phyloP scores from a whole-genome alignment of 2,329 filamentous ascomycete species.

The Verticillium nonalfalfae region DNA sequence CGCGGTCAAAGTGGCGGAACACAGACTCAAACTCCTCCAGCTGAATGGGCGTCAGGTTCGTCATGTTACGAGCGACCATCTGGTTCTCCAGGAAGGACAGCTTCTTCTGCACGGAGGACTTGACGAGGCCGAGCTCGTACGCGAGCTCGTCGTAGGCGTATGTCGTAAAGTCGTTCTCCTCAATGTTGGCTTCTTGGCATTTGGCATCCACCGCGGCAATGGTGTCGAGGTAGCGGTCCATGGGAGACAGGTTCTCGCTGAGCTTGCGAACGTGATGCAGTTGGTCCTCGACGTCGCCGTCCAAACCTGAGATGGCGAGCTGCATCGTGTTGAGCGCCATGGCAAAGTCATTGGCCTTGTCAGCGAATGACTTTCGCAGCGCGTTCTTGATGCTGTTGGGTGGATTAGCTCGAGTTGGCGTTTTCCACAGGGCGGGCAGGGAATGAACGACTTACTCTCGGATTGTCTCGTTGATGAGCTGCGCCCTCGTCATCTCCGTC shows the following conservation, averaged over 20 bases:
- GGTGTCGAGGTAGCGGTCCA: constrained; percentile 86
- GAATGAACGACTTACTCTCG: constrained; percentile 60
- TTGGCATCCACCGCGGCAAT: constrained; percentile 82
- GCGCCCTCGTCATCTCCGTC: constrained; percentile 80
- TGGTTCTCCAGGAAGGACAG: constrained; percentile 96
- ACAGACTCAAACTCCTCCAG: constrained; percentile 98
- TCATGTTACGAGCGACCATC: constrained; percentile 97
- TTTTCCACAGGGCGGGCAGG: constrained; percentile 10
- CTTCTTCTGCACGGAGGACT: constrained; percentile 91
- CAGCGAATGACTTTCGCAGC: constrained; percentile 85
- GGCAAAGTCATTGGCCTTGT: constrained; percentile 98
- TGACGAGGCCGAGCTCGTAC: constrained; percentile 89
- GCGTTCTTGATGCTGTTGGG: constrained; percentile 78
- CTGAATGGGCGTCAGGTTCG: constrained; percentile 95
- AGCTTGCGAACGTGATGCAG: constrained; percentile 79
- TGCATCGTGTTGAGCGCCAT: constrained; percentile 92
- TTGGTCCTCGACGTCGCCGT: constrained; percentile 95
- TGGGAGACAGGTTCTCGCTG: constrained; percentile 75
- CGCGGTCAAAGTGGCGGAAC: constrained; percentile 95
- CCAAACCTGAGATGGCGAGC: constrained; percentile 89
- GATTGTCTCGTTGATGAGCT: constrained; percentile 96
- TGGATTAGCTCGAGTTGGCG: constrained; percentile 18
- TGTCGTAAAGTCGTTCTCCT: constrained; percentile 99
- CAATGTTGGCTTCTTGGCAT: constrained; percentile 94
- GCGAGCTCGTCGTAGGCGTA: constrained; percentile 95